These are phyloP conservation scores for Backusella luteola DNA, from an alignment of 192 early-diverging fungal species.

Conservation along the genomic window DNA sequence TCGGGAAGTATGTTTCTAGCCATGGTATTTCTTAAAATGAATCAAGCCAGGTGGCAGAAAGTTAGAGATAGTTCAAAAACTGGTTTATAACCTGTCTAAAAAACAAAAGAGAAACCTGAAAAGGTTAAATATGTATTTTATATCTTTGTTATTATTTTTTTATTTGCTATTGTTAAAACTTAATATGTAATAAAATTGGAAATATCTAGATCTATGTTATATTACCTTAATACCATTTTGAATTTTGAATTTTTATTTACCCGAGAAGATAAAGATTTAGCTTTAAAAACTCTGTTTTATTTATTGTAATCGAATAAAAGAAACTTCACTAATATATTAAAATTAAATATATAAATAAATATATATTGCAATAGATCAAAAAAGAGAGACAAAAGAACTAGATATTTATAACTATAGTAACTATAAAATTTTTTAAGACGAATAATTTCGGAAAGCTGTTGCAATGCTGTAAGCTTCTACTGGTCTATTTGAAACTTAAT, in stretches of 20 bases:
- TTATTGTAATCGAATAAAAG: background rate
- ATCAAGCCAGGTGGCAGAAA: background rate
- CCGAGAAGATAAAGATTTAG: background rate
- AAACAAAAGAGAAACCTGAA: background rate
- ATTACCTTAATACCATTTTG: no score
- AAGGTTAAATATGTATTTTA: background rate
- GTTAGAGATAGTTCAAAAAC: background rate
- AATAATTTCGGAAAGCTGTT: slow-evolving; percentile 19
- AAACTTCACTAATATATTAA: slow-evolving; percentile 5
- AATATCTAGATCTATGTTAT: no score
- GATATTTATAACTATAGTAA: background rate
- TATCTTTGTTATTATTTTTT: background rate
- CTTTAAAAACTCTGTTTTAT: slow-evolving; percentile 5
- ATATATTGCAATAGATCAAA: background rate
- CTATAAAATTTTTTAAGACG: background rate
- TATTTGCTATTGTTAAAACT: background rate
- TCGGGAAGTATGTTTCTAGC: background rate
- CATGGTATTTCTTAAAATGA: background rate
- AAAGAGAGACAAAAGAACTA: background rate
- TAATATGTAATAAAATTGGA: background rate
- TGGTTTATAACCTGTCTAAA: background rate
- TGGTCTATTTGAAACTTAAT: slow-evolving; percentile 11
- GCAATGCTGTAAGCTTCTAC: slow-evolving; percentile 23
- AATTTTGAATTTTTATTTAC: background rate
- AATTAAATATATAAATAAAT: slow-evolving; percentile 4